Base-by-base conservation (phyloP, 768 basidiomycete species). In the Boletales sp. region DNA sequence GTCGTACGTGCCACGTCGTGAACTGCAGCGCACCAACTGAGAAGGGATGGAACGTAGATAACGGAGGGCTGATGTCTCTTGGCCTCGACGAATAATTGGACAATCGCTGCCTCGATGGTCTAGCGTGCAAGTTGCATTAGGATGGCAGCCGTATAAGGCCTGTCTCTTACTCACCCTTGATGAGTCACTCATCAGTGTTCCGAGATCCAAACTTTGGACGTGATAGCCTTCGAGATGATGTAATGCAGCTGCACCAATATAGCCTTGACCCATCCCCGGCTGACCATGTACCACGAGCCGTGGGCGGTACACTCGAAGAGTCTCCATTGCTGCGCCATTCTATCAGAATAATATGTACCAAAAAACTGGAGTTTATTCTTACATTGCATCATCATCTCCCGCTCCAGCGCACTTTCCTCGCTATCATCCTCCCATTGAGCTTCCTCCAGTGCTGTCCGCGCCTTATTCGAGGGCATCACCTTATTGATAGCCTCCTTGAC, bases 181-280 rank as follows among this genome's bases (percentile, higher is more conserved):
- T 1, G 94, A 89, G 65, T 98, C 95, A 36, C 89, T 80, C 72
- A 98, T 77, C 38, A 99, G 71, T 0, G 83, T 84, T 10, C 91
- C 97, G 15, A 98, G 74, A 63, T 99, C 97, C 45, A 98, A 76
- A 59, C 82, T 93, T 67, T 99, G 97, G 0, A 97, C 80, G 63
- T 97, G 91, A 67, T 90, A 97, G 0, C 97, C 95, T 72, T 99
- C 97, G 17, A 99, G 72, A 64, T 94, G 86, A 71, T 98, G 94
- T 31, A 99, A 69, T 6, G 90, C 83, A 1, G 95, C 97, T 1
- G 94, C 84, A 35, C 91, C 95, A 51, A 98, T 73, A 60, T 90
- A 94, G 5, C 74, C 74, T 66, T 98, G 97, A 1, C 97, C 97
- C 89, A 95, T 90, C 11, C 95, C 94, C 6, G 74, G 61, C 12